These are phyloP conservation scores for Phialocephala subalpina DNA, from an alignment of 2,329 filamentous ascomycete species.

Conservation along the genomic window DNA sequence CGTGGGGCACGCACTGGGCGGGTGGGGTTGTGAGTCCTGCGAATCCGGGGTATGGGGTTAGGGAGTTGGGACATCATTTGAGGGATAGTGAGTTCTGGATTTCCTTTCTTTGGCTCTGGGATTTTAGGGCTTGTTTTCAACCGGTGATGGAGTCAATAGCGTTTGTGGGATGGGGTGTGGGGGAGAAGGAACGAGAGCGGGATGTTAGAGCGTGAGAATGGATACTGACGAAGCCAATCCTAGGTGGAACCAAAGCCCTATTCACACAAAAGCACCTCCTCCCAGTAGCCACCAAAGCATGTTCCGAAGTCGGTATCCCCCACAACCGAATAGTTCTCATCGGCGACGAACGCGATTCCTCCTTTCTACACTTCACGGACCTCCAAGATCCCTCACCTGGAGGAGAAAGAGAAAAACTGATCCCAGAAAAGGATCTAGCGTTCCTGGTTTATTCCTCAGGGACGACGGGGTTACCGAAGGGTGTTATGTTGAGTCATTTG, in stretches of 20 bases:
- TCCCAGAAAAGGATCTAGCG: constrained; percentile 70
- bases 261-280: constrained; percentile 74
- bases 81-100: too few species aligned
- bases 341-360: constrained; percentile 60
- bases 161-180: too few species aligned
- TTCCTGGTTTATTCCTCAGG: constrained; percentile 74
- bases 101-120: too few species aligned
- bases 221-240: too few species aligned
- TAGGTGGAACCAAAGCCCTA: constrained; percentile 75
- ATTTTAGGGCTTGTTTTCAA: too few species aligned
- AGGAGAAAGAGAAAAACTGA: constrained; percentile 17
- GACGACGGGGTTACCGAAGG: constrained; percentile 71
- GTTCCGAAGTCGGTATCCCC: neutral
- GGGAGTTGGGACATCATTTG: constrained; percentile 84
- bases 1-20: constrained; percentile 81
- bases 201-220: too few species aligned
- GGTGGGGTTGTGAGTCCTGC: constrained; percentile 81
- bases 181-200: too few species aligned
- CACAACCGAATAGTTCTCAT: constrained; percentile 69
- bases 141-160: too few species aligned
- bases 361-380: constrained; percentile 58
- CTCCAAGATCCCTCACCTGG: constrained; percentile 46
- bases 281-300: constrained; percentile 61
- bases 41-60: constrained; percentile 83
- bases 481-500: constrained; percentile 82